Evolutionary conservation across 352 stramenopile species (phyloP), one percentile per base, ranked within the genome.

Genomic region (Globisporangium camurandrum): DNA sequence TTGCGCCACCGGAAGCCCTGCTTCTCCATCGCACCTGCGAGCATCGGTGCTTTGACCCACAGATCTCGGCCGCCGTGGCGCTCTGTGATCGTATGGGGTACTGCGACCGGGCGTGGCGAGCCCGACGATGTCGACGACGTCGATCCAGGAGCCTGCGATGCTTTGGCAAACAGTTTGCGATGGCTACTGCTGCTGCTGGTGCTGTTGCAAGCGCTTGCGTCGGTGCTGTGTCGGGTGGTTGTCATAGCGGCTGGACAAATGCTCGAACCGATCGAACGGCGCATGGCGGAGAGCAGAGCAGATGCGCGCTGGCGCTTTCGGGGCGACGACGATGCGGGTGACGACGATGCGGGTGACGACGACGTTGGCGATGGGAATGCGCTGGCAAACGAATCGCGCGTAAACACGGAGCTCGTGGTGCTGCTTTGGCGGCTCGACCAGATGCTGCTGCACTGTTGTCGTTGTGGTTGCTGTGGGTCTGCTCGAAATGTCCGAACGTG

Each of bases 31-130:
- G 72, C 71, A 19, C 77, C 79, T n/a, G 56, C 67, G 23, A 87
- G 55, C 40, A 88, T 73, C 8, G 76, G 76, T n/a, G 79, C 79
- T 27, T 75, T 81, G 37, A 91, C 73, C 79, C 79, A 90, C 0
- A 90, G 64, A 50, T 90, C 66, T 41, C 62, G 57, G 27, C 79
- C 79, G 45, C 76, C 76, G 41, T 82, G 62, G 56, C 76, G 63
- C 39, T 91, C 79, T 17, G 79, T 91, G 70, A 91, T 88, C 0
- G 71, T 87, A 51, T 91, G 79, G 3, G 75, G 79, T 39, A 90
- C 64, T n/a, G 62, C 47, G n/a, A 71, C 41, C 11, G 56, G 58
- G 16, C 46, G 60, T 5, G 58, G 55, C n/a, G 49, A 68, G 47
- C 26, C 53, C 19, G 44, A 26, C 43, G 55, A 53, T 17, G 51